Conservation (phyloP, 1,284 basidiomycete genomes). For the Malassezia equina region DNA sequence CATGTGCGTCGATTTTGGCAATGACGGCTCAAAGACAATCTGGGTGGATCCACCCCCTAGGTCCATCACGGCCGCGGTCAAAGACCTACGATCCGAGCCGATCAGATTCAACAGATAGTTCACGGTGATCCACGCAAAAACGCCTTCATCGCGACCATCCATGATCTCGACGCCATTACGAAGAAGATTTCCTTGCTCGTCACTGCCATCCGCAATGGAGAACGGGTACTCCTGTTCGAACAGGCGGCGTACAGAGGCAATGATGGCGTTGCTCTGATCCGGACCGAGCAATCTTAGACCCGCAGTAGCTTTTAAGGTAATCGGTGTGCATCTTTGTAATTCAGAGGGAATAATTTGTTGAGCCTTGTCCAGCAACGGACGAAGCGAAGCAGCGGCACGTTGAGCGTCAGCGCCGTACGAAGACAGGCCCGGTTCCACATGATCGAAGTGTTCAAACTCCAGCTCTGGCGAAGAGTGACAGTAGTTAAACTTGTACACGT, state of each 20-base stretch:
- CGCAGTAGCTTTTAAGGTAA: slow-evolving; percentile 91
- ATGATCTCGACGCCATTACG: slow-evolving; percentile 53
- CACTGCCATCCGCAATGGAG: slow-evolving; percentile 42
- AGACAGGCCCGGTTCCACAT: slow-evolving; percentile 72
- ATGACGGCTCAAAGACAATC: slow-evolving; percentile 83
- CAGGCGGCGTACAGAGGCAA: slow-evolving; percentile 63
- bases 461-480: slow-evolving; percentile 55
- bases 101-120: slow-evolving; percentile 59
- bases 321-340: slow-evolving; percentile 67
- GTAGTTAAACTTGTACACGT: slow-evolving; percentile 68
- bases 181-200: slow-evolving; percentile 15
- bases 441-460: slow-evolving; percentile 87
- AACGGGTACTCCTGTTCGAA: slow-evolving; percentile 66
- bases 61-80: slow-evolving; percentile 82
- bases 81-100: slow-evolving; percentile 49
- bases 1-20: slow-evolving; percentile 53
- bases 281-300: slow-evolving; percentile 70
- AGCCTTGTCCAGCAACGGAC: slow-evolving; percentile 71
- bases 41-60: slow-evolving; percentile 94
- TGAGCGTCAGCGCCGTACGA: slow-evolving; percentile 55
- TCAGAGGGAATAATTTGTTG: slow-evolving; percentile 62
- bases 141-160: slow-evolving; percentile 86
- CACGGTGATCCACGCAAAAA: slow-evolving; percentile 95
- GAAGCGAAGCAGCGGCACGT: slow-evolving; percentile 69
- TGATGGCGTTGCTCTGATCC: slow-evolving; percentile 62